A percentile compares a stretch with the other conserved stretches of the same genome.
These are phyloP conservation scores for Magnusiomyces tetraspermus DNA, from an alignment of 1,139 yeast species.

Conservation along the genomic window DNA sequence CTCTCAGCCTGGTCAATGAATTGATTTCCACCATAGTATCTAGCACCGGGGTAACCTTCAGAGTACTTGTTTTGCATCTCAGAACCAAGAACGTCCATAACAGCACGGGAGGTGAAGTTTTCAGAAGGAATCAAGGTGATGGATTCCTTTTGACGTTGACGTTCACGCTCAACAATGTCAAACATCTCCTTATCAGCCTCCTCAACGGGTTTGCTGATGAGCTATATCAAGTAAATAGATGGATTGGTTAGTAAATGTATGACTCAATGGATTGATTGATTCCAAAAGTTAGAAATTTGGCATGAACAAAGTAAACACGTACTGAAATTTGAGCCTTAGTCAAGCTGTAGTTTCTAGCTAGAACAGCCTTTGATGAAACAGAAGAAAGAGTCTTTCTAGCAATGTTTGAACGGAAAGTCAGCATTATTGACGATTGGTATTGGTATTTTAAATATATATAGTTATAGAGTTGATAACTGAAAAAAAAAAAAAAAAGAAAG, in stretches of 20 bases:
- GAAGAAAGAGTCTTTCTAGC: not conserved
- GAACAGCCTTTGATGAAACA: not conserved
- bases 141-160: slow-evolving; percentile 88
- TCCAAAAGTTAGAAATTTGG: not conserved
- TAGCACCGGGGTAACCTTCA: slow-evolving; percentile 97
- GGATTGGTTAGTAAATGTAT: not conserved
- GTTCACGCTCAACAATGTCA: slow-evolving; percentile 74
- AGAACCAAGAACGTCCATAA: slow-evolving; percentile 92
- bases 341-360: slow-evolving; percentile 4
- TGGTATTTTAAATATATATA: not conserved
- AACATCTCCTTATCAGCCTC: slow-evolving; percentile 32
- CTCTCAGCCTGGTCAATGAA: slow-evolving; percentile 89
- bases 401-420: not conserved
- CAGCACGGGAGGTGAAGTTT: slow-evolving; percentile 94
- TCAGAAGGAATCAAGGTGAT: slow-evolving; percentile 93
- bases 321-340: slow-evolving; percentile 3
- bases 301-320: slow-evolving; percentile 1
- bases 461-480: not conserved
- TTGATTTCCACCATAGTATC: slow-evolving; percentile 96
- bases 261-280: not conserved
- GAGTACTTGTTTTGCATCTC: slow-evolving; percentile 98
- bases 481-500: not conserved
- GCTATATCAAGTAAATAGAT: not conserved
- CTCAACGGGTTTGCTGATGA: slow-evolving; percentile 20
- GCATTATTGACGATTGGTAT: not conserved